Evolutionary conservation across 345 rosid species (phyloP).

Genomic region (Cardamine resedifolia): DNA sequence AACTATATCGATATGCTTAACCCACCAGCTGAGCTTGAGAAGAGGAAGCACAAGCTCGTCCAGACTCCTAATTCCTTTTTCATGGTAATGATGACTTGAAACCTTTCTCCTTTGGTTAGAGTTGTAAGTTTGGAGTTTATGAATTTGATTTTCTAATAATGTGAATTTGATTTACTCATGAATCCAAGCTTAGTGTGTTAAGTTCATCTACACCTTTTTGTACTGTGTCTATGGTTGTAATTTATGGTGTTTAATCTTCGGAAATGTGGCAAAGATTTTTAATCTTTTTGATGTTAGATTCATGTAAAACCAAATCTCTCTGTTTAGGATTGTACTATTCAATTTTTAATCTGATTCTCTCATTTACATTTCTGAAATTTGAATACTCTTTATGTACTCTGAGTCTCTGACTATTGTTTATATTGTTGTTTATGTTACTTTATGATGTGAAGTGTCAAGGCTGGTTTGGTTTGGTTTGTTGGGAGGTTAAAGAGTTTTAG

Average conservation of each 20-base stretch:
- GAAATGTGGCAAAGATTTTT: background rate
- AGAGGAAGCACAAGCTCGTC: slow-evolving; percentile 84
- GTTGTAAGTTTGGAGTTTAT: background rate
- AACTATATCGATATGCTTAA: slow-evolving; percentile 70
- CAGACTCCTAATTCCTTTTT: slow-evolving; percentile 73
- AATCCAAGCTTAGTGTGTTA: background rate
- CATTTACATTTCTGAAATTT: background rate
- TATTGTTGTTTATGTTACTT: background rate
- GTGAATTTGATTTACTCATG: background rate
- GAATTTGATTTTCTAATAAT: no score
- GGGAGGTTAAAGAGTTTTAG: no score
- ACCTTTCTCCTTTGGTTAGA: no score
- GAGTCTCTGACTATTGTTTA: no score
- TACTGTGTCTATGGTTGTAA: no score
- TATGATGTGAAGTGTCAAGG: slow-evolving; percentile 84
- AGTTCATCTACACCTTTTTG: background rate
- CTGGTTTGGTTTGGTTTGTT: no score
- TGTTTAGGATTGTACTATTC: background rate
- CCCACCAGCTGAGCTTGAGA: slow-evolving; percentile 77
- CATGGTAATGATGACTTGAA: slow-evolving; percentile 46
- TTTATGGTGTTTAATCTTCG: background rate
- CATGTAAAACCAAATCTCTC: background rate
- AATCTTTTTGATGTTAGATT: background rate
- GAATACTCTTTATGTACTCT: background rate
- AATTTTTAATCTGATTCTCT: background rate